Percentiles rank a stretch among this genome's conserved stretches.
These are phyloP conservation scores for Penicillium digitatum DNA, from an alignment of 2,329 filamentous ascomycete species.

Conservation along the genomic window DNA sequence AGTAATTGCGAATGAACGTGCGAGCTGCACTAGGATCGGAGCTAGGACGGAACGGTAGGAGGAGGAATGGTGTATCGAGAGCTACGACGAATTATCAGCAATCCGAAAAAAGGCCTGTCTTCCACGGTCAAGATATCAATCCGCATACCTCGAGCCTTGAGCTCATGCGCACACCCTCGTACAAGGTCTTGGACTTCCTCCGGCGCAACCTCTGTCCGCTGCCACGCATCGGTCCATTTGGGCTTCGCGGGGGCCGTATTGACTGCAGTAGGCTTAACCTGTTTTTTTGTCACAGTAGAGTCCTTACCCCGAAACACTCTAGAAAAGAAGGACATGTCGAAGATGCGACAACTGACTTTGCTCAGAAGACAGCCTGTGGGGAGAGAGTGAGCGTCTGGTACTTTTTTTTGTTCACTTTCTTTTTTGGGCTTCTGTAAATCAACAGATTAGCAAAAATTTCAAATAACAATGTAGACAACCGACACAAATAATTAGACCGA, in stretches of 20 bases:
- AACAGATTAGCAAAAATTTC: constrained; percentile 11
- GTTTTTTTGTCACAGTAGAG: constrained; percentile 59
- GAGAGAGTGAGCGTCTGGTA: background rate
- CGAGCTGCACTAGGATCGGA: constrained; percentile 89
- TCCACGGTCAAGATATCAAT: constrained; percentile 21
- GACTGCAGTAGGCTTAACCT: constrained; percentile 50
- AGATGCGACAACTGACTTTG: constrained; percentile 17
- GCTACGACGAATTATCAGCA: constrained; percentile 51
- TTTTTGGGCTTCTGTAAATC: constrained; percentile 1
- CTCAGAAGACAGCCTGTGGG: constrained; percentile 5
- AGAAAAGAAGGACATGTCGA: constrained; percentile 54
- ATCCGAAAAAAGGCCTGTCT: constrained; percentile 23
- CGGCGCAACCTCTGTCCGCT: constrained; percentile 73
- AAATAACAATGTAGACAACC: constrained; percentile 13
- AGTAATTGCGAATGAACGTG: constrained; percentile 90
- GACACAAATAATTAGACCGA: constrained; percentile 13
- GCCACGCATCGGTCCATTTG: constrained; percentile 83
- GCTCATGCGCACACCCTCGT: constrained; percentile 77
- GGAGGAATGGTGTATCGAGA: constrained; percentile 84
- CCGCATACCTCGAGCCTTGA: constrained; percentile 84
- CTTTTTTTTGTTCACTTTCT: constrained; percentile 12
- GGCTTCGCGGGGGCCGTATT: constrained; percentile 62
- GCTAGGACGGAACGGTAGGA: constrained; percentile 88
- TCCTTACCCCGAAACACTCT: constrained; percentile 72
- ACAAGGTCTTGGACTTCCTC: constrained; percentile 90